Evolutionary conservation across 1,139 yeast species (phyloP), one percentile per base, ranked within the genome.

Genomic region (Kodamaea alishanica): DNA sequence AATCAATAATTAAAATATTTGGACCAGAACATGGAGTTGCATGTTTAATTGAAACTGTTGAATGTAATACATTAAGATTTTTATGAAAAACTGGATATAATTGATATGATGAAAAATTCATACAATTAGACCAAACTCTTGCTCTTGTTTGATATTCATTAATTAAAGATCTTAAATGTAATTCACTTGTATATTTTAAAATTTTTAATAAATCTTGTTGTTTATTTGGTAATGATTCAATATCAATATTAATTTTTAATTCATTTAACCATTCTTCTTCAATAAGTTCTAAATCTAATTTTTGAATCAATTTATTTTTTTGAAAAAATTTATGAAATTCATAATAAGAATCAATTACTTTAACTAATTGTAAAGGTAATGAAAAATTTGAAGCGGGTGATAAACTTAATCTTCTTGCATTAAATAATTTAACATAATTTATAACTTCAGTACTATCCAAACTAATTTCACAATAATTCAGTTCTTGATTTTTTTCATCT

Each of bases 1-100:
- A 94, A 48, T 90, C 96, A 39, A 90, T 82, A 1, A 82, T 79
- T 24, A 87, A 79, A 26, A 82, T 70, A 39, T 79, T 88, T 0
- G 99, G 98, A 0, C 97, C 97, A 36, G 81, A 70, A 55, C 98
- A 94, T 0, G 97, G 97, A 0, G 96, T 88, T 0, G 95, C 86
- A 33, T 88, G 85, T 48, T 81, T 85, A 9, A 81, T 78, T 5
- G 95, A 86, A 1, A 90, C 92, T 57, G 87, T 78, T 0, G 96
- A 84, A 55, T 84, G 88, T 28, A 92, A 66, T 10, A 89, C 77
- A 10, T 86, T 79, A 26, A 92, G 78, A 48, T 77, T 83, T 52
- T 88, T 95, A 54, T 90, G 96, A 39, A 67, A 69, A 2, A 67
- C 58, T 0, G 77, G 77, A 40, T 69, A 68, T n/a, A 72, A 51